Evolutionary conservation across 208 protist species (phyloP).

Genomic region (Crithidia mellificae): DNA sequence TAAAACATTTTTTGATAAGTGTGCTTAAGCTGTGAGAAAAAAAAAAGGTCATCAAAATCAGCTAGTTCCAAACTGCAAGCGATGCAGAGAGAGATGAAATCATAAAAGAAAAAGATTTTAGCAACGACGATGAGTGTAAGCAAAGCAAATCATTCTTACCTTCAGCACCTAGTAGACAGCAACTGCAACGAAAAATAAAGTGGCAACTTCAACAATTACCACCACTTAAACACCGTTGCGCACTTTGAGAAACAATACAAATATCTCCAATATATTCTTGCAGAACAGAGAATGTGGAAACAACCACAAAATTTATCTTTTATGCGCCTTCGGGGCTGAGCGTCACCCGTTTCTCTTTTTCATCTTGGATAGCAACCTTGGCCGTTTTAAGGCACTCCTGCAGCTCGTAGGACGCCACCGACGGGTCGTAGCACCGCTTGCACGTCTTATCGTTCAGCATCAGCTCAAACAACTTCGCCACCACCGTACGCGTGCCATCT

Average conservation of each 20-base stretch:
- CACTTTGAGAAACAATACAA: no score
- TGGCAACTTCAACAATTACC: no score
- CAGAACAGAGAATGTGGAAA: not conserved
- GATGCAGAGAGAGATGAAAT: no score
- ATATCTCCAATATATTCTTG: no score
- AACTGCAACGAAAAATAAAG: no score
- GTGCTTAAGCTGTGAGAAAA: conserved; percentile 9
- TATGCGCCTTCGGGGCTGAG: not conserved
- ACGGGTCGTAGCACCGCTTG: conserved; percentile 77
- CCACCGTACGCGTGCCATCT: conserved; percentile 58
- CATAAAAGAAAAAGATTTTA: no score
- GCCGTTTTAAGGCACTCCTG: conserved; percentile 80
- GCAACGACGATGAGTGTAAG: not conserved
- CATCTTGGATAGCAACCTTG: conserved; percentile 45
- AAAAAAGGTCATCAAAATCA: no score
- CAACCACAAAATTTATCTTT: conserved; percentile 2
- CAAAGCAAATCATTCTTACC: no score
- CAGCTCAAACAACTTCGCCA: conserved; percentile 67
- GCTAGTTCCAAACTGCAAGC: not conserved
- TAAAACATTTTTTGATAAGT: not conserved
- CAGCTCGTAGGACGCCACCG: conserved; percentile 83
- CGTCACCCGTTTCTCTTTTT: conserved; percentile 37
- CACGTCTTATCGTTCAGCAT: conserved; percentile 85
- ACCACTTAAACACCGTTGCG: no score
- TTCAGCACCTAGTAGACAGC: no score